Percentiles rank a stretch among this genome's conserved stretches.
phyloP scores from a whole-genome alignment of 2,329 filamentous ascomycete species.

The Calonectria multiphialidica region DNA sequence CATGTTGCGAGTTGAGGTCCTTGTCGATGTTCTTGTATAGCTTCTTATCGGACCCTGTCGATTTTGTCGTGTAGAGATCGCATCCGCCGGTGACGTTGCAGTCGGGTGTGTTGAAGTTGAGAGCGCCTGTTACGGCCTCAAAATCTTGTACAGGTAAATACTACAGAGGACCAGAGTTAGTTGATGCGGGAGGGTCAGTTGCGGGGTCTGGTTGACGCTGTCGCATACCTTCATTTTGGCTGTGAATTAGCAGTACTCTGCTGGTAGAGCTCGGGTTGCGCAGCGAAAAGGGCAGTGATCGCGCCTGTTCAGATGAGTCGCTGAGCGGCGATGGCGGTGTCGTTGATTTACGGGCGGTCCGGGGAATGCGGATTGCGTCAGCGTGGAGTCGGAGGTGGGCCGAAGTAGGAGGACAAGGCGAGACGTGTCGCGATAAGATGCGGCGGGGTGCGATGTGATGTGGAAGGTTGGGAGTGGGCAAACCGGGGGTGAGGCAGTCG shows the following conservation, averaged over 20 bases:
- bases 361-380: constrained; percentile 45
- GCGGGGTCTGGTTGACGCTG: background rate
- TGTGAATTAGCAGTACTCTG: constrained; percentile 8
- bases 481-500: background rate
- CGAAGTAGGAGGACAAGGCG: constrained; percentile 27
- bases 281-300: constrained; percentile 11
- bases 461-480: constrained; percentile 14
- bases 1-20: constrained; percentile 91
- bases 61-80: constrained; percentile 98
- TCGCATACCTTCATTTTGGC: constrained; percentile 54
- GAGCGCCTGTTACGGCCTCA: constrained; percentile 89
- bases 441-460: constrained; percentile 29
- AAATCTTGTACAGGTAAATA: constrained; percentile 93
- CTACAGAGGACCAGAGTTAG: constrained; percentile 59
- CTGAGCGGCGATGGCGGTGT: constrained; percentile 29
- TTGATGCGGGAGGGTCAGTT: background rate
- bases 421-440: constrained; percentile 34
- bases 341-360: constrained; percentile 30
- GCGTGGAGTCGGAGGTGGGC: constrained; percentile 43
- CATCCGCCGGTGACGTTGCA: constrained; percentile 93
- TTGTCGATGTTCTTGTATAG: constrained; percentile 96
- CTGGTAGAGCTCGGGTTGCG: background rate
- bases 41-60: constrained; percentile 95
- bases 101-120: constrained; percentile 96
- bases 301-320: constrained; percentile 20